Evolutionary conservation across 2,329 filamentous ascomycete species (phyloP), one percentile per base, ranked within the genome.

Genomic region (Microsporum ferrugineum): DNA sequence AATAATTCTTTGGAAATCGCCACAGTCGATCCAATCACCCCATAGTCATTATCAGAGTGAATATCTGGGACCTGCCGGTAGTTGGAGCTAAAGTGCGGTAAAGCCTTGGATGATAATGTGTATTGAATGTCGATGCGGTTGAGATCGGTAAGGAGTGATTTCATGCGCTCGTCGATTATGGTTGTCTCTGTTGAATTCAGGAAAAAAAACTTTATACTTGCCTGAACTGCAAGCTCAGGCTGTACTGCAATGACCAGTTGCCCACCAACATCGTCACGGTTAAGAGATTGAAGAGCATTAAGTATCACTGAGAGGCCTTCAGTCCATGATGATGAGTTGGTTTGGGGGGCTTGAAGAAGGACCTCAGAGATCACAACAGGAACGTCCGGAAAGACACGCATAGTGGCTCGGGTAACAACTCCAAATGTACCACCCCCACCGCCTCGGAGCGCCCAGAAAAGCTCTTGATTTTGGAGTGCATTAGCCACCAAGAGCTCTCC

Each of bases 391-490:
- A 70, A 67, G 0, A 78, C 76, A 62, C 79, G 80, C 51, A 78
- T 73, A 0, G 80, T 84, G 69, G 85, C 74, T 1, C 80, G 82
- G 10, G 78, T 69, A 1, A 85, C 80, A 1, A 85, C 75, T 2
- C 76, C 84, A 64, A 80, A 86, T 41, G 77, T 85, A n/a, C 82
- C 81, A 5, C 78, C 80, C 1, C 84, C 83, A 0, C 84, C 83
- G 2, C 83, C 83, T 47, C 75, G 75, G 0, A 86, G 70, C 0
- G 84, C 84, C 84, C 83, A 88, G 72, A 82, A 86, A 0, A 87
- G 73, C 55, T 86, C 84, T 0, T 72, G 61, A 64, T 86, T 81
- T 39, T 60, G 49, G 49, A 53, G 31, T 14, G 12, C 17, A 43
- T 57, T 57, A 33, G 55, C 55, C 33, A 43, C 39, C 2, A 57